These are phyloP conservation scores for Lodderomyces beijingensis DNA, from an alignment of 1,139 yeast genomes.

Conservation along the genomic window DNA sequence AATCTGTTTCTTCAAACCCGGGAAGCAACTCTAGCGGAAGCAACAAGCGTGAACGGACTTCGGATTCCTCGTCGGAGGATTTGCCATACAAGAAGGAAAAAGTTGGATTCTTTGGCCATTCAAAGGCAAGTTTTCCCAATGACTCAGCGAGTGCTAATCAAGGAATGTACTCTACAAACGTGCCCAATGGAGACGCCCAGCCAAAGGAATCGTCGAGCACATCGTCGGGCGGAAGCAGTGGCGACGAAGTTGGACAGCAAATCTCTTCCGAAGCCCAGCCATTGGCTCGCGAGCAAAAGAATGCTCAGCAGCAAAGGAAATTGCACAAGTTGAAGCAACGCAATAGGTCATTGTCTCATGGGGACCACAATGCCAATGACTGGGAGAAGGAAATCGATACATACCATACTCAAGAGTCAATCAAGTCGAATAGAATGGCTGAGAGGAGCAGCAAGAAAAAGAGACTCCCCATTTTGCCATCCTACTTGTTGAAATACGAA, in stretches of 20 bases:
- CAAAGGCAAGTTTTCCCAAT: slow-evolving; percentile 10
- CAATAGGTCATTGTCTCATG: slow-evolving; percentile 4
- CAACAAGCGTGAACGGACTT: slow-evolving; percentile 8
- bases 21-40: slow-evolving; percentile 1
- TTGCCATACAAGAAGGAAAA: slow-evolving; percentile 10
- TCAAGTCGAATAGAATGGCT: slow-evolving; percentile 13
- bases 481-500: slow-evolving; percentile 19
- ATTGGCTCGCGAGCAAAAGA: slow-evolving; percentile 4
- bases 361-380: slow-evolving; percentile 3
- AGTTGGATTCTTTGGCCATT: slow-evolving; percentile 10
- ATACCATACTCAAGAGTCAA: slow-evolving; percentile 7
- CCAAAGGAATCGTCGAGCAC: slow-evolving; percentile 8
- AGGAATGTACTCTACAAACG: slow-evolving; percentile 11
- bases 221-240: slow-evolving; percentile 8
- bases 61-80: slow-evolving; percentile 11
- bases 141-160: slow-evolving; percentile 11
- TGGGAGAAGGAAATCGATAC: slow-evolving; percentile 12
- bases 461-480: slow-evolving; percentile 20
- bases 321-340: slow-evolving; percentile 5
- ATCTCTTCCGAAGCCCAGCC: slow-evolving; percentile 6
- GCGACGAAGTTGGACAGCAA: slow-evolving; percentile 8
- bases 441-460: slow-evolving; percentile 25
- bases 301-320: slow-evolving; percentile 4
- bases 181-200: slow-evolving; percentile 3
- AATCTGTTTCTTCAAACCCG: not conserved